Evolutionary conservation across 148 eudicot species (phyloP).

Genomic region (Rhododendron ferrugineum): DNA sequence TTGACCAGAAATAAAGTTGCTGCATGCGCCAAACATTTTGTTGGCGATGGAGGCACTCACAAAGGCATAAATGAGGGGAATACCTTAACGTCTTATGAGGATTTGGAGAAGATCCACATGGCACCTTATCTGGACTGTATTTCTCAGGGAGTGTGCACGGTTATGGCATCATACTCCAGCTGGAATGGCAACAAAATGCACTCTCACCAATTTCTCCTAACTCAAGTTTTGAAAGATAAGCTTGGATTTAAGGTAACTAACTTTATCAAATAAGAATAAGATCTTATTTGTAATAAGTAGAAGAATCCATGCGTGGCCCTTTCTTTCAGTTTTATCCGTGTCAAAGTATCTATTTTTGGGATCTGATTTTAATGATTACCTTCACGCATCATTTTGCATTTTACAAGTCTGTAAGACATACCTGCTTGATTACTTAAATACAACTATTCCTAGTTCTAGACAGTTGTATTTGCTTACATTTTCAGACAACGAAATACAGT

Average conservation of each 20-base stretch:
- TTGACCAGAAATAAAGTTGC: slow-evolving; percentile 62
- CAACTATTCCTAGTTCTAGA: neutral
- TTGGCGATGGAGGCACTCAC: slow-evolving; percentile 91
- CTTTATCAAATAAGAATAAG: neutral
- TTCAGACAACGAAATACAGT: neutral
- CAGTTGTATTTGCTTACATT: neutral
- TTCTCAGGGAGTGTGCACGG: slow-evolving; percentile 80
- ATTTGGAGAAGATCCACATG: slow-evolving; percentile 74
- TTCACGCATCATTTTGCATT: neutral
- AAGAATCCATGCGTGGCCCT: neutral
- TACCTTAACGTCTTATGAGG: slow-evolving; percentile 52
- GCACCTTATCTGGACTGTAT: slow-evolving; percentile 81
- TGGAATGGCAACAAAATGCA: slow-evolving; percentile 81
- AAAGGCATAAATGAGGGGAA: slow-evolving; percentile 84
- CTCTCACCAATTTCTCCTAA: slow-evolving; percentile 56
- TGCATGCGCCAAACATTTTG: slow-evolving; percentile 94
- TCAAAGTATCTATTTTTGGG: neutral
- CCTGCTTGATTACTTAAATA: neutral
- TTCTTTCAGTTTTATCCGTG: neutral
- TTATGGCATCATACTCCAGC: slow-evolving; percentile 91
- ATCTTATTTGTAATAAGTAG: neutral
- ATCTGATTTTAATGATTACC: neutral
- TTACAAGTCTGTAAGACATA: neutral
- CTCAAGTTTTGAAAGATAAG: slow-evolving; percentile 68
- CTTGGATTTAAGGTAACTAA: slow-evolving; percentile 69